phyloP scores from a whole-genome alignment of 495 filamentous ascomycete species.

The Aspergillus bertholletiae region DNA sequence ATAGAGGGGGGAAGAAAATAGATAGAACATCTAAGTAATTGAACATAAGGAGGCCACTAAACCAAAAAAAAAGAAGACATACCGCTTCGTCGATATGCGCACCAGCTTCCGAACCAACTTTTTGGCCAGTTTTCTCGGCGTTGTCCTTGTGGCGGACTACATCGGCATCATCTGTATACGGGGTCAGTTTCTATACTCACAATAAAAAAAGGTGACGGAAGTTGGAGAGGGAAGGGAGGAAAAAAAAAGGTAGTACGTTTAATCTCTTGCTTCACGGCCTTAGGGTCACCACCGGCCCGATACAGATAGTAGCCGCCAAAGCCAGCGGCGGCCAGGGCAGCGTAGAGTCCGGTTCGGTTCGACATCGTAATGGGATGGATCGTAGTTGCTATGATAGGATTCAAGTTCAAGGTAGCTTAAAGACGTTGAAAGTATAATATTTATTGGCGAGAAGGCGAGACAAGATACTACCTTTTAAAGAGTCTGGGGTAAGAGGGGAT shows the following conservation, averaged over 20 bases:
- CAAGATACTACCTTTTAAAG: too few species aligned
- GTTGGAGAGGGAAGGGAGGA: too few species aligned
- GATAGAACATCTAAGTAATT: not conserved
- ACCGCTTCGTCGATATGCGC: slow-evolving; percentile 55
- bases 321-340: slow-evolving; percentile 62
- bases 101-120: slow-evolving; percentile 47
- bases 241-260: slow-evolving; percentile 70
- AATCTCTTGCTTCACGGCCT: slow-evolving; percentile 73
- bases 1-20: not conserved
- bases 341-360: slow-evolving; percentile 49
- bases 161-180: slow-evolving; percentile 52
- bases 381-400: not conserved
- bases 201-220: not conserved
- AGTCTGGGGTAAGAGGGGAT: not conserved
- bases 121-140: slow-evolving; percentile 49
- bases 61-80: slow-evolving; percentile 21
- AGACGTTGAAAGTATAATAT: not conserved
- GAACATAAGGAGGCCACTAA: too few species aligned
- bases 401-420: not conserved
- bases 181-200: not conserved
- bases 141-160: slow-evolving; percentile 61
- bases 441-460: not conserved
- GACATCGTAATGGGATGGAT: slow-evolving; percentile 30
- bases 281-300: slow-evolving; percentile 76
- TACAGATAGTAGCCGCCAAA: slow-evolving; percentile 90